These are phyloP conservation scores for Massarina eburnea DNA, from an alignment of 2,329 filamentous ascomycete species.

Conservation along the genomic window DNA sequence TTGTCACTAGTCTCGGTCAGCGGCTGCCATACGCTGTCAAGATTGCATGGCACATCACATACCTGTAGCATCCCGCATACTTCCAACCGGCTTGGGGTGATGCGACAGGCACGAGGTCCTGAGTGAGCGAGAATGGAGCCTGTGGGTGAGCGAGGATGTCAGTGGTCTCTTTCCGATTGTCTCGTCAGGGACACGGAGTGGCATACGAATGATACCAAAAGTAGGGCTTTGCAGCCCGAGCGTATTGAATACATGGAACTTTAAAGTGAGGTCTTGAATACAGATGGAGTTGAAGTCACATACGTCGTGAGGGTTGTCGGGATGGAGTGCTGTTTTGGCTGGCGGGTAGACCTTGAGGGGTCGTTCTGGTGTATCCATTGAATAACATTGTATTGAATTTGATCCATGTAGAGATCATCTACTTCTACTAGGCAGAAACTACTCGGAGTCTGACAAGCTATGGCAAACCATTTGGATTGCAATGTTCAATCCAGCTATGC, in stretches of 20 bases:
- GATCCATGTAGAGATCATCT: neutral
- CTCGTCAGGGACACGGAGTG: slow-evolving; percentile 2
- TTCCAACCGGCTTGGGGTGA: slow-evolving; percentile 18
- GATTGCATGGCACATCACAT: slow-evolving; percentile 5
- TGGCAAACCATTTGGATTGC: neutral
- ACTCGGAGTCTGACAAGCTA: neutral
- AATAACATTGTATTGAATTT: too few relatives aligned
- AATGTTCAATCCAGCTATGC: neutral
- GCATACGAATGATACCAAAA: slow-evolving; percentile 15
- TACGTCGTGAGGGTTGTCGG: too few relatives aligned
- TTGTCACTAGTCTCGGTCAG: slow-evolving; percentile 11
- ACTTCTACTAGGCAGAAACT: neutral
- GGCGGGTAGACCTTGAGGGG: too few relatives aligned
- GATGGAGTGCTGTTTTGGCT: too few relatives aligned
- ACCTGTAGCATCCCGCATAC: slow-evolving; percentile 33
- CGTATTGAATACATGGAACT: neutral
- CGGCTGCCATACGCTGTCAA: neutral
- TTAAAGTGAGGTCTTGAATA: neutral
- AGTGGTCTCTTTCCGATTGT: slow-evolving; percentile 6
- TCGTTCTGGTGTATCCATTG: too few relatives aligned
- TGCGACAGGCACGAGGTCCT: slow-evolving; percentile 7
- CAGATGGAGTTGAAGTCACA: neutral
- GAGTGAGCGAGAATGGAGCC: slow-evolving; percentile 7
- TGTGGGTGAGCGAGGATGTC: slow-evolving; percentile 9
- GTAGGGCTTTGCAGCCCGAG: slow-evolving; percentile 5